phyloP scores from a whole-genome alignment of 2,329 filamentous ascomycete species.

The Bipolaris cookei region DNA sequence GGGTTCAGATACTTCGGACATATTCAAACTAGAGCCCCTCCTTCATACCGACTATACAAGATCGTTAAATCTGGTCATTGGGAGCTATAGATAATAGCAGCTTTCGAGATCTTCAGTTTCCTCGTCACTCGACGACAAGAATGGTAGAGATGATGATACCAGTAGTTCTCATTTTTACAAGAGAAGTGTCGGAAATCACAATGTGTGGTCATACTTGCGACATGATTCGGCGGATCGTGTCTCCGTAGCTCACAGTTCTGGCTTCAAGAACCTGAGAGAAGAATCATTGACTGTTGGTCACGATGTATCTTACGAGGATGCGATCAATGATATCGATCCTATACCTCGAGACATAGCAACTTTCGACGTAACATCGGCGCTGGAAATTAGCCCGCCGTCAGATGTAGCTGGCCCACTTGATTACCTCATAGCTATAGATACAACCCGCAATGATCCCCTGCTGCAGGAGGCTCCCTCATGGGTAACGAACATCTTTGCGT shows the following conservation, averaged over 20 bases:
- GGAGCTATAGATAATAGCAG: not conserved
- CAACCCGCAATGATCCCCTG: not conserved
- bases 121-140: not conserved
- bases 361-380: not conserved
- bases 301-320: not conserved
- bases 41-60: not conserved
- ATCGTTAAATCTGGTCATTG: not conserved
- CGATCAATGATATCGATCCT: not conserved
- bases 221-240: not conserved
- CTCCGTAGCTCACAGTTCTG: not conserved
- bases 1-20: not conserved
- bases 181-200: not conserved
- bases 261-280: not conserved
- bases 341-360: not conserved
- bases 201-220: not conserved
- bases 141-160: not conserved
- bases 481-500: not conserved
- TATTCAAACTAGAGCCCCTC: not conserved
- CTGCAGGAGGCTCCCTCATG: not conserved
- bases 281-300: not conserved
- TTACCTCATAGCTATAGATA: not conserved
- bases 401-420: not conserved
- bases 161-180: not conserved
- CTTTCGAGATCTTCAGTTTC: not conserved
- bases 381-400: not conserved